Percentiles rank a stretch among this genome's conserved stretches.
Conservation (phyloP, 2,329 filamentous ascomycete genomes). For the Epichloe sp. region DNA sequence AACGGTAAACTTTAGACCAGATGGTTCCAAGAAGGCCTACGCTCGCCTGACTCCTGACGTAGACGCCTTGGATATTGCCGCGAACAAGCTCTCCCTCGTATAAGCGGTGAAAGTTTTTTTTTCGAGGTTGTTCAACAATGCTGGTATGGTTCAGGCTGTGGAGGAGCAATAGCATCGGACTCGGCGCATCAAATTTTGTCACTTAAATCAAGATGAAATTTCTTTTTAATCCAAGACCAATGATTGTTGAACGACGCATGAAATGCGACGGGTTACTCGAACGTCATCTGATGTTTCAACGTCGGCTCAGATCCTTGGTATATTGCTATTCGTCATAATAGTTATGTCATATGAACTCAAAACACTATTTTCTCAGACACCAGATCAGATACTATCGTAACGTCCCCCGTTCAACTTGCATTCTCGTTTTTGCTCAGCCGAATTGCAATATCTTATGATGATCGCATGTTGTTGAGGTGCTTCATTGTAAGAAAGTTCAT, state of each 20-base stretch:
- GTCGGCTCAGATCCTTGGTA: too few relatives aligned
- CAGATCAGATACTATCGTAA: too few relatives aligned
- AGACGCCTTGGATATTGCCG: conserved; percentile 97
- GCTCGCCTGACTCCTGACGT: conserved; percentile 91
- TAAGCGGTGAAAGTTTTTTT: conserved; percentile 36
- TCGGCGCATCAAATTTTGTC: conserved; percentile 23
- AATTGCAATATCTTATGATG: conserved; percentile 5
- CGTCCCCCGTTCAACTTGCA: too few relatives aligned
- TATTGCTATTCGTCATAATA: too few relatives aligned
- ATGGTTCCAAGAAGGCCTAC: conserved; percentile 98
- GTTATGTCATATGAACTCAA: too few relatives aligned
- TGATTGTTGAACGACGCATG: too few relatives aligned
- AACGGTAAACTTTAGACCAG: conserved; percentile 42
- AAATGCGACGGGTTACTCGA: too few relatives aligned
- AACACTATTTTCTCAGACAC: too few relatives aligned
- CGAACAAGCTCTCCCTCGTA: conserved; percentile 96
- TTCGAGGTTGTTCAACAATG: conserved; percentile 24
- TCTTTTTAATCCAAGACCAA: conserved; percentile 16
- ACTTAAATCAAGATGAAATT: conserved; percentile 19
- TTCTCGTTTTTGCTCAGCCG: too few relatives aligned
- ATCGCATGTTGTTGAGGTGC: conserved; percentile 56
- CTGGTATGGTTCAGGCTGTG: conserved; percentile 24
- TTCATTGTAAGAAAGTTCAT: conserved; percentile 73
- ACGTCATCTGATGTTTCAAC: too few relatives aligned
- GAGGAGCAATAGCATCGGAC: conserved; percentile 23